Evolutionary conservation across 2,329 filamentous ascomycete genomes (phyloP).

Genomic region (Teratosphaeria viscida): DNA sequence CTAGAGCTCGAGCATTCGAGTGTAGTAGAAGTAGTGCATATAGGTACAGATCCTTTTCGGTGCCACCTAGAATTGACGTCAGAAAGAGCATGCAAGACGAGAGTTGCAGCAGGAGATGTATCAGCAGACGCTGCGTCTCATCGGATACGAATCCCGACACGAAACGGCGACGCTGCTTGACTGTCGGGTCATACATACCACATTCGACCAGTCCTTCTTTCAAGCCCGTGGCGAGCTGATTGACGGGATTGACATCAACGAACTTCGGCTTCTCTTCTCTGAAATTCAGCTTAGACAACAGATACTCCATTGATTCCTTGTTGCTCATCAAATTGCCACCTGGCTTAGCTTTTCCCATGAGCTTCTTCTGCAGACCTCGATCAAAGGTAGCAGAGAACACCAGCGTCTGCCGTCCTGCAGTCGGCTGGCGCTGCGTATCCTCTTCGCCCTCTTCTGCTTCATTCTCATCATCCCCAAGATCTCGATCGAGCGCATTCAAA

Average conservation of each 20-base stretch:
- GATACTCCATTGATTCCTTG: slow-evolving; percentile 56
- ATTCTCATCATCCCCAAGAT: slow-evolving; percentile 39
- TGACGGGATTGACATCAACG: slow-evolving; percentile 80
- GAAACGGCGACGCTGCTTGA: not conserved
- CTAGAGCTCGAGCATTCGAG: slow-evolving; percentile 66
- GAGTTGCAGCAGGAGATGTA: not conserved
- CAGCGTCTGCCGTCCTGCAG: slow-evolving; percentile 62
- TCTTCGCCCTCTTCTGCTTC: slow-evolving; percentile 13
- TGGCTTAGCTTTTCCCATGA: slow-evolving; percentile 63
- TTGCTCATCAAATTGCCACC: slow-evolving; percentile 55
- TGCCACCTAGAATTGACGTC: slow-evolving; percentile 41
- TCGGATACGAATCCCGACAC: not conserved
- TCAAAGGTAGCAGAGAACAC: slow-evolving; percentile 97
- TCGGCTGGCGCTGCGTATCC: not conserved
- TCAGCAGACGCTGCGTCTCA: not conserved
- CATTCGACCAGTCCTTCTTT: slow-evolving; percentile 90
- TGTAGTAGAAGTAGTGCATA: slow-evolving; percentile 81
- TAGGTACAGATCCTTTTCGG: slow-evolving; percentile 94
- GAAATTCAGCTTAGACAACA: slow-evolving; percentile 84
- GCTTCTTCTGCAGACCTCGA: slow-evolving; percentile 79
- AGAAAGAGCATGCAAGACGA: not conserved
- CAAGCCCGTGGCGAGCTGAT: slow-evolving; percentile 76
- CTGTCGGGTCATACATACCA: slow-evolving; percentile 20
- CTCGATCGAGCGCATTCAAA: slow-evolving; percentile 60
- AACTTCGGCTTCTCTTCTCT: slow-evolving; percentile 74